A percentile compares a stretch with the other conserved stretches of the same genome.
phyloP scores from a whole-genome alignment of 345 rosid genomes.

The Adansonia digitata region DNA sequence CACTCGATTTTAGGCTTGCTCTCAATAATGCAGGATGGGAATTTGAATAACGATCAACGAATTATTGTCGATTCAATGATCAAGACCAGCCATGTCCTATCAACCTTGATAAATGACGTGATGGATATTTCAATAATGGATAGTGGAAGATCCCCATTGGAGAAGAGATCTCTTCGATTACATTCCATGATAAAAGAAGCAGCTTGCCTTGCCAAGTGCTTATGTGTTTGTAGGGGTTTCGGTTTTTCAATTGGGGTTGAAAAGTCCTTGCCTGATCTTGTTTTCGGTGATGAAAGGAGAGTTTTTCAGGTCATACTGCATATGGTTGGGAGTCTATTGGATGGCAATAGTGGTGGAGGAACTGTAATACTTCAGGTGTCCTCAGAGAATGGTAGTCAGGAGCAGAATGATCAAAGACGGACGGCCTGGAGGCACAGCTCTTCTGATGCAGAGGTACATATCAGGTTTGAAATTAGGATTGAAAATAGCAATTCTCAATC shows the following conservation, averaged over 20 bases:
- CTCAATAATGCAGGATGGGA: constrained; percentile 68
- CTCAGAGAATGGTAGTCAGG: constrained; percentile 64
- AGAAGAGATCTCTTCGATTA: constrained; percentile 49
- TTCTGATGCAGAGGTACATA: constrained; percentile 53
- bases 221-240: constrained; percentile 59
- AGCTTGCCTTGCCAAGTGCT: constrained; percentile 74
- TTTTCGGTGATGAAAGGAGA: constrained; percentile 81
- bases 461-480: constrained; percentile 64
- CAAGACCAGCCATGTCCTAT: constrained; percentile 69
- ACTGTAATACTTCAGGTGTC: constrained; percentile 40
- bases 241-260: constrained; percentile 63
- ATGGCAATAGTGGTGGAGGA: constrained; percentile 42
- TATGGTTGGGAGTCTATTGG: constrained; percentile 76
- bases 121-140: constrained; percentile 68
- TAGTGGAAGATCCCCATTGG: constrained; percentile 60
- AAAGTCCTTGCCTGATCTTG: constrained; percentile 64
- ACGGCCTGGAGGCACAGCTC: constrained; percentile 63
- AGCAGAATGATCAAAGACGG: constrained; percentile 62
- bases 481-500: constrained; percentile 29
- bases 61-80: constrained; percentile 73
- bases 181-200: constrained; percentile 70
- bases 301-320: constrained; percentile 85
- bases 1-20: constrained; percentile 72
- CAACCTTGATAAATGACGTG: constrained; percentile 73
- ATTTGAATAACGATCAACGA: constrained; percentile 49